A percentile compares a stretch with the other conserved stretches of the same genome.
phyloP scores from a whole-genome alignment of 2,329 filamentous ascomycete species.

The Aspergillus transmontanensis region DNA sequence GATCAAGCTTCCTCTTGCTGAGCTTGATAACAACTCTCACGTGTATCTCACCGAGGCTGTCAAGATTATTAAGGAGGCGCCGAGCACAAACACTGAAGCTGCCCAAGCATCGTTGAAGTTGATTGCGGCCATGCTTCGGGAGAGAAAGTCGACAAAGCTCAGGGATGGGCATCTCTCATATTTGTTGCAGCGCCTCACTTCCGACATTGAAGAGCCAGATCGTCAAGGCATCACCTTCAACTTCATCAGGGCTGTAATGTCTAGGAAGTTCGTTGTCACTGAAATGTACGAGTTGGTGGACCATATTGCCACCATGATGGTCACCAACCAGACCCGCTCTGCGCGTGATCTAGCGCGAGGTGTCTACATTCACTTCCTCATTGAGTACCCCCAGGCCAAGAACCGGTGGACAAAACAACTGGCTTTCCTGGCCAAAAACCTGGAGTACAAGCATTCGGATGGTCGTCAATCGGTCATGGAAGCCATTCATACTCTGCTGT shows the following conservation, averaged over 20 bases:
- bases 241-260: slow-evolving; percentile 84
- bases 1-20: slow-evolving; percentile 76
- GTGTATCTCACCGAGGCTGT: slow-evolving; percentile 85
- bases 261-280: slow-evolving; percentile 80
- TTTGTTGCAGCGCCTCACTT: slow-evolving; percentile 77
- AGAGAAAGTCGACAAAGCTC: slow-evolving; percentile 73
- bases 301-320: slow-evolving; percentile 87
- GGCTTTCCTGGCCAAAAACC: slow-evolving; percentile 83
- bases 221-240: slow-evolving; percentile 93
- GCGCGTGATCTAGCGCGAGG: slow-evolving; percentile 86
- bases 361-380: slow-evolving; percentile 89
- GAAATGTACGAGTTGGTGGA: slow-evolving; percentile 91
- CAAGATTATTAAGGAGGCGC: slow-evolving; percentile 74
- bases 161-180: slow-evolving; percentile 82
- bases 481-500: slow-evolving; percentile 80
- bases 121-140: slow-evolving; percentile 79
- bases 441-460: slow-evolving; percentile 86
- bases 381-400: slow-evolving; percentile 92
- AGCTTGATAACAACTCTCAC: slow-evolving; percentile 69
- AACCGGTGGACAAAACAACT: slow-evolving; percentile 87
- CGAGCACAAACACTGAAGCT: slow-evolving; percentile 78
- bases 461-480: slow-evolving; percentile 93
- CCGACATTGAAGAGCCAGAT: slow-evolving; percentile 89
- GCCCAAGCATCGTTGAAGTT: slow-evolving; percentile 88
- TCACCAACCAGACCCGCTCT: slow-evolving; percentile 88